Percentiles rank a stretch among this genome's conserved stretches.
Evolutionary conservation across 208 protist genomes (phyloP).

Genomic region (Naegleria lovaniensis): DNA sequence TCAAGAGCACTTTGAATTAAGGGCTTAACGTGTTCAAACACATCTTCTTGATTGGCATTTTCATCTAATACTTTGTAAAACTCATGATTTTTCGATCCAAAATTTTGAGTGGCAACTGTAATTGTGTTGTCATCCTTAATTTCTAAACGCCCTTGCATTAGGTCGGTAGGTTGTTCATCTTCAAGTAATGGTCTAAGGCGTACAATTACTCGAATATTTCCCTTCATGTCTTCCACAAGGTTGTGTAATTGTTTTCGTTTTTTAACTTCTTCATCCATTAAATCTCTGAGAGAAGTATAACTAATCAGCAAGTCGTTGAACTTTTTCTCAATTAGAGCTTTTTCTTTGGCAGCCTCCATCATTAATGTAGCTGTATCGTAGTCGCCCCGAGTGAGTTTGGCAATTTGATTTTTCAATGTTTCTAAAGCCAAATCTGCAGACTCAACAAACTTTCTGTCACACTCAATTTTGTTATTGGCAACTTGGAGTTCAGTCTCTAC

Average conservation of each 20-base stretch:
- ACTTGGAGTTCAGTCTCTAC: not conserved
- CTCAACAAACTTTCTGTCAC: slow-evolving; percentile 29
- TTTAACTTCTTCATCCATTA: not conserved
- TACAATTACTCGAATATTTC: slow-evolving; percentile 35
- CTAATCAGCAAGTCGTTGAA: not conserved
- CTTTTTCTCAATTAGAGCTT: slow-evolving; percentile 12
- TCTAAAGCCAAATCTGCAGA: slow-evolving; percentile 19
- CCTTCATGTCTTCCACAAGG: slow-evolving; percentile 36
- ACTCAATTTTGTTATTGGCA: slow-evolving; percentile 9
- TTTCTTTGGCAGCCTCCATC: slow-evolving; percentile 23
- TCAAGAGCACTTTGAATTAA: slow-evolving; percentile 78
- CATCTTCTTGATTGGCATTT: slow-evolving; percentile 2
- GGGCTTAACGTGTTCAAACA: slow-evolving; percentile 56
- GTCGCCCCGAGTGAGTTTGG: not conserved
- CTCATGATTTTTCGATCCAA: slow-evolving; percentile 11
- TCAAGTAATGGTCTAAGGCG: slow-evolving; percentile 20
- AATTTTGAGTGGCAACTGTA: slow-evolving; percentile 8
- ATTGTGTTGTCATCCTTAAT: slow-evolving; percentile 28
- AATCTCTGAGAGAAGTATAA: slow-evolving; percentile 17
- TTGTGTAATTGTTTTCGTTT: slow-evolving; percentile 33
- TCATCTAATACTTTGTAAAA: slow-evolving; percentile 27
- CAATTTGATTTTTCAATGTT: slow-evolving; percentile 25
- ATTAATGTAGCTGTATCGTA: slow-evolving; percentile 19
- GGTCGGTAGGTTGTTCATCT: slow-evolving; percentile 4
- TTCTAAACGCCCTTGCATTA: not conserved